Evolutionary conservation across 768 basidiomycete species (phyloP).

Genomic region (Saitozyma sp.): DNA sequence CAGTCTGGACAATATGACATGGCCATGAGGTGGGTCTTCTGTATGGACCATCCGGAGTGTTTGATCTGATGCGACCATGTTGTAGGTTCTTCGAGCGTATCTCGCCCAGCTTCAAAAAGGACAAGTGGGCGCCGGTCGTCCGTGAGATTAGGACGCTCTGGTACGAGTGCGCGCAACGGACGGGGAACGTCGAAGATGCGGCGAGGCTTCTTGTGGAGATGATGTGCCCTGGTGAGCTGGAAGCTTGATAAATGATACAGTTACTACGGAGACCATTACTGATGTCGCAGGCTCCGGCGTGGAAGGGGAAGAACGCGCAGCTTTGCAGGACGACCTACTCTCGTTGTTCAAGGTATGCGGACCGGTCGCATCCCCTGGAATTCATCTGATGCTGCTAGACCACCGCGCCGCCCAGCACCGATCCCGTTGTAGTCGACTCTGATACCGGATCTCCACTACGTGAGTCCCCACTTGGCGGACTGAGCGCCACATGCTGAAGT

Average conservation of each 20-base stretch:
- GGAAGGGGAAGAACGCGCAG: constrained; percentile 32
- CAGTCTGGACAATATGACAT: constrained; percentile 78
- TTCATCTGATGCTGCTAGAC: constrained; percentile 57
- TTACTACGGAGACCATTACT: not conserved
- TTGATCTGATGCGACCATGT: not conserved
- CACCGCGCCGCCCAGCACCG: constrained; percentile 64
- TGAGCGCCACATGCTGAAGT: constrained; percentile 3
- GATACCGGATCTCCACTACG: constrained; percentile 11
- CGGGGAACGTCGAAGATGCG: constrained; percentile 74
- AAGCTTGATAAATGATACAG: not conserved
- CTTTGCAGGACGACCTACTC: constrained; percentile 70
- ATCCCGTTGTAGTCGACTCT: constrained; percentile 64
- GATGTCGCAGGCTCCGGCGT: constrained; percentile 21
- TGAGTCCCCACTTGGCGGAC: constrained; percentile 60
- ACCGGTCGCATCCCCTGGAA: not conserved
- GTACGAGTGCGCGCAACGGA: constrained; percentile 77
- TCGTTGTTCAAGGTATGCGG: constrained; percentile 66
- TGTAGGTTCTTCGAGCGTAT: constrained; percentile 89
- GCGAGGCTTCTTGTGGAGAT: constrained; percentile 78
- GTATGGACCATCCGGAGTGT: not conserved
- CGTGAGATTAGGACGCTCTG: constrained; percentile 72
- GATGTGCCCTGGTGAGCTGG: constrained; percentile 67
- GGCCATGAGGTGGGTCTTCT: constrained; percentile 69
- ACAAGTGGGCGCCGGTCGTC: constrained; percentile 75
- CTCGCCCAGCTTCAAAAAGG: constrained; percentile 79